A percentile compares a stretch with the other conserved stretches of the same genome.
Conservation (phyloP, 306 rosid genomes). For the Arachis stenosperma region DNA sequence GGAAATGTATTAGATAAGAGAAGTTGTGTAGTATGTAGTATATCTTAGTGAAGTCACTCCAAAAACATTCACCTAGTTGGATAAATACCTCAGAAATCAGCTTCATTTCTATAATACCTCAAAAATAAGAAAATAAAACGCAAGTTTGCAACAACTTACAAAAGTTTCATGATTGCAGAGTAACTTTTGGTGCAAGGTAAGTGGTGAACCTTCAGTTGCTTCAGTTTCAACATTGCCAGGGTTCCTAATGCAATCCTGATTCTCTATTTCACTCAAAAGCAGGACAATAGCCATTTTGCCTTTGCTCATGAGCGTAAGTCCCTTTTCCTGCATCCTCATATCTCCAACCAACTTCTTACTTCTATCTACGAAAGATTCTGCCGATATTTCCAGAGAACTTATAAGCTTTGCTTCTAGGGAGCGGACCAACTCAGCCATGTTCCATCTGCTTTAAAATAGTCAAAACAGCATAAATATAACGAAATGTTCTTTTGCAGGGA, state of each 20-base stretch:
- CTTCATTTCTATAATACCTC: conserved; percentile 20
- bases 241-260: conserved; percentile 36
- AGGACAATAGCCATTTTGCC: conserved; percentile 81
- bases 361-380: conserved; percentile 51
- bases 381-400: conserved; percentile 54
- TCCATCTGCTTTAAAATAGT: conserved; percentile 65
- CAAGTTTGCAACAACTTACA: conserved; percentile 57
- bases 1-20: conserved; percentile 38
- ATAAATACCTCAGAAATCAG: conserved; percentile 35
- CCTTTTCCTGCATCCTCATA: conserved; percentile 56
- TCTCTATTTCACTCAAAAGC: conserved; percentile 56
- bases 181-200: conserved; percentile 52
- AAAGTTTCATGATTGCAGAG: conserved; percentile 55
- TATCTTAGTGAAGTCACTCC: conserved; percentile 17
- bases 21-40: conserved; percentile 13
- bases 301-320: conserved; percentile 60
- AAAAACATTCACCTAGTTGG: conserved; percentile 24
- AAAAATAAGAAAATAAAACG: conserved; percentile 17
- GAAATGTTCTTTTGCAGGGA: conserved; percentile 13
- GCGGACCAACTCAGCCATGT: conserved; percentile 56
- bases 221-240: conserved; percentile 44
- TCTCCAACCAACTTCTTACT: conserved; percentile 51
- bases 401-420: conserved; percentile 46
- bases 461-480: conserved; percentile 20
- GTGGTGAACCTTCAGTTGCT: conserved; percentile 44